A percentile compares a stretch with the other conserved stretches of the same genome.
Evolutionary conservation across 306 rosid species (phyloP).

Genomic region (Quercus dentata): DNA sequence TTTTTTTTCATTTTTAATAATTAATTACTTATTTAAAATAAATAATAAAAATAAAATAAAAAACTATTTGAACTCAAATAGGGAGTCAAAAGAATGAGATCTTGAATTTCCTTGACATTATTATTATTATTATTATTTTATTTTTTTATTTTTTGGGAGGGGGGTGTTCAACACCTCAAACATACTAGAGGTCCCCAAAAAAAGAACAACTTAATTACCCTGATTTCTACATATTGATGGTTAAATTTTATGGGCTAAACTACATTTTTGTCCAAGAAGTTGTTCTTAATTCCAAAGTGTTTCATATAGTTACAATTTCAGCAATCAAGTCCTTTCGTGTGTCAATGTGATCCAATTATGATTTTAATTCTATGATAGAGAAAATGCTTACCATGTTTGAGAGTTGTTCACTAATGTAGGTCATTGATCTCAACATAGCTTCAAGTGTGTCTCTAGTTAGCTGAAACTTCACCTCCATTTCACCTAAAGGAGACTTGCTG

Average conservation of each 20-base stretch:
- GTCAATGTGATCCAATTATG: neutral
- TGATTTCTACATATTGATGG: no score
- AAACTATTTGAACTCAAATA: neutral
- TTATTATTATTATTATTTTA: neutral
- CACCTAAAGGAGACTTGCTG: slow-evolving; percentile 48
- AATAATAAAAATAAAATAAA: no score
- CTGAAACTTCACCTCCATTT: slow-evolving; percentile 64
- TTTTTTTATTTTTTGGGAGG: no score
- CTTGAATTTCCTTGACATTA: neutral
- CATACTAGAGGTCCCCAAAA: no score
- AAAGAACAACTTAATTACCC: no score
- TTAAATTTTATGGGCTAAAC: no score
- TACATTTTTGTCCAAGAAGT: neutral
- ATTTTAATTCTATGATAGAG: neutral
- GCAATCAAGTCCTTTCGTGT: neutral
- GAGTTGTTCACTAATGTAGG: slow-evolving; percentile 59
- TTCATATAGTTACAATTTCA: neutral
- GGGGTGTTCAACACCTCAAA: no score
- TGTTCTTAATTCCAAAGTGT: neutral
- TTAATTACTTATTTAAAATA: no score
- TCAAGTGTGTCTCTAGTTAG: slow-evolving; percentile 60
- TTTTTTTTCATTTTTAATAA: neutral
- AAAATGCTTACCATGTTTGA: slow-evolving; percentile 45
- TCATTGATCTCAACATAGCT: slow-evolving; percentile 67
- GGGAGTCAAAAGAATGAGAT: neutral